phyloP scores from a whole-genome alignment of 371 early-diverging fungal species.

The Mycotypha africana region DNA sequence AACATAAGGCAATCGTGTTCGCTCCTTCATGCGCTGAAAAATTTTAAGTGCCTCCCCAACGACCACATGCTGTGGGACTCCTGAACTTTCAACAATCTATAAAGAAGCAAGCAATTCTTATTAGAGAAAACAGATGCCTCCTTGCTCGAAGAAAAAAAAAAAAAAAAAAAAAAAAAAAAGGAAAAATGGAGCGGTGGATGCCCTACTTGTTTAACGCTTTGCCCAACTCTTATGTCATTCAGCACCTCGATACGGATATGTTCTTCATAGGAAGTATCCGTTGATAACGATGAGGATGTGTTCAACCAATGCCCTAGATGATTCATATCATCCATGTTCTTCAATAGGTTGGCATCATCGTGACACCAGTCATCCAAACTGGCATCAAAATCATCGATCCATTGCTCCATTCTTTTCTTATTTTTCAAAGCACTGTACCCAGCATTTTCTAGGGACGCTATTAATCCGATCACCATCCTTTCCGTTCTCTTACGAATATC shows the following conservation, averaged over 20 bases:
- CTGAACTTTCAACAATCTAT: constrained; percentile 39
- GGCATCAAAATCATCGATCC: constrained; percentile 47
- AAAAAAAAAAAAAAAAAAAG: no score
- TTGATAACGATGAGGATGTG: no score
- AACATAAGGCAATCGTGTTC: constrained; percentile 41
- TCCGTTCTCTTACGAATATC: constrained; percentile 44
- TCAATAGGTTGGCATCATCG: constrained; percentile 39
- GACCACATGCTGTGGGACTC: constrained; percentile 42
- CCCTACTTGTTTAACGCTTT: constrained; percentile 37
- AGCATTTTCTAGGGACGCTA: constrained; percentile 33
- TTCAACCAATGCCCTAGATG: constrained; percentile 36
- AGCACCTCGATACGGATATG: constrained; percentile 35
- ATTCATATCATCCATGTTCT: constrained; percentile 22
- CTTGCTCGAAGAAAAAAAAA: not conserved
- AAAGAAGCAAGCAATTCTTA: not conserved
- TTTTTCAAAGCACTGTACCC: constrained; percentile 23
- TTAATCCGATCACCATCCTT: constrained; percentile 34
- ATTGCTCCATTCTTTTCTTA: constrained; percentile 36
- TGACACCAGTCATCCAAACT: constrained; percentile 51
- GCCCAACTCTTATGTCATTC: constrained; percentile 38
- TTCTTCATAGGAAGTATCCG: constrained; percentile 42
- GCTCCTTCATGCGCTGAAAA: constrained; percentile 41
- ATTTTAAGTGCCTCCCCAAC: constrained; percentile 43
- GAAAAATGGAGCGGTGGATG: no score
- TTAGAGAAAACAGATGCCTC: not conserved